Conservation (phyloP, 805 yeast genomes). For the Metschnikowia hibisci region DNA sequence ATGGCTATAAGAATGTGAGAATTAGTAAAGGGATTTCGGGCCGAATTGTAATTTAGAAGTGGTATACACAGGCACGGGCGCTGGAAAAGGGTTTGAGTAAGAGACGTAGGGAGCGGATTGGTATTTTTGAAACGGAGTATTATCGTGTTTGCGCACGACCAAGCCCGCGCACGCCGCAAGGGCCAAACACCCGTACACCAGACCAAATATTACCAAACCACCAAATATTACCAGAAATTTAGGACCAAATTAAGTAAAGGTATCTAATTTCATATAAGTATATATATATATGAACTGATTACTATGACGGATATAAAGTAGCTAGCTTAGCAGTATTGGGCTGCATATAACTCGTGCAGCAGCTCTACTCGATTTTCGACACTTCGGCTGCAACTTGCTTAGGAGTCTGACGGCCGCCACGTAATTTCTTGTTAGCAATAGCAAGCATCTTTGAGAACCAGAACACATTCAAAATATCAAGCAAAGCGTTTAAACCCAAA, state of each 20-base stretch:
- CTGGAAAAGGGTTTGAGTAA: background rate
- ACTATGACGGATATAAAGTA: too few species aligned
- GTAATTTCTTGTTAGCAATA: conserved; percentile 57
- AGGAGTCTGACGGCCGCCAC: conserved; percentile 6
- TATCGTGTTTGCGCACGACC: conserved; percentile 7
- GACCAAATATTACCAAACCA: background rate
- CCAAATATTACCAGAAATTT: too few species aligned
- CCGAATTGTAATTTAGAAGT: background rate
- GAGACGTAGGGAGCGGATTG: conserved; percentile 3
- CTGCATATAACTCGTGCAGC: too few species aligned
- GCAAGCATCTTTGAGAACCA: conserved; percentile 89
- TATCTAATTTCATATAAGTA: too few species aligned
- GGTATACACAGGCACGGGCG: background rate
- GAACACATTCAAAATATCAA: conserved; percentile 65
- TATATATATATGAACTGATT: too few species aligned
- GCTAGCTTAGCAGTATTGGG: too few species aligned
- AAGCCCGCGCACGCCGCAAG: conserved; percentile 5
- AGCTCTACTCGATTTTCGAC: conserved; percentile 10
- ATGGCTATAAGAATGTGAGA: conserved; percentile 27
- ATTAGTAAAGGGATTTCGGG: background rate
- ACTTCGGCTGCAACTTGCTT: conserved; percentile 6
- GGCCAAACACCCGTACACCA: background rate
- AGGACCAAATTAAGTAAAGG: too few species aligned
- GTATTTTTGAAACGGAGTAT: conserved; percentile 5
- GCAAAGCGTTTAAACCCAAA: conserved; percentile 53